Conservation (phyloP, 78 protist genomes). For the slime mould (Dictyostelium discoideum) region dicty_2.7 NC_007090.3:1538001-1538500, state of each 20-base stretch:
- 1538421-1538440: constrained; percentile 60
- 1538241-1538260: neutral
- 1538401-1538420: constrained; percentile 65
- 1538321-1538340: neutral
- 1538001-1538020: too few relatives aligned
- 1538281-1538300: neutral
- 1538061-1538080: too few relatives aligned
- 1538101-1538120: too few relatives aligned
- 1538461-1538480: constrained; percentile 74
- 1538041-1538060: too few relatives aligned
- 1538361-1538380: neutral
- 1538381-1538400: constrained; percentile 26
- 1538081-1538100: too few relatives aligned
- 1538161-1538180: neutral
- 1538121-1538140: too few relatives aligned
- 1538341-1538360: neutral
- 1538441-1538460: constrained; percentile 63
- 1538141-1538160: neutral
- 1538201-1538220: neutral
- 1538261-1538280: neutral
- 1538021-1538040: too few relatives aligned
- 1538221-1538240: neutral
- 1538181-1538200: neutral
- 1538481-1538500: constrained; percentile 54
- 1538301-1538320: neutral